These are phyloP conservation scores for Acanthochlamys bracteata DNA, from an alignment of 106 monocot species.

Conservation along the genomic window DNA sequence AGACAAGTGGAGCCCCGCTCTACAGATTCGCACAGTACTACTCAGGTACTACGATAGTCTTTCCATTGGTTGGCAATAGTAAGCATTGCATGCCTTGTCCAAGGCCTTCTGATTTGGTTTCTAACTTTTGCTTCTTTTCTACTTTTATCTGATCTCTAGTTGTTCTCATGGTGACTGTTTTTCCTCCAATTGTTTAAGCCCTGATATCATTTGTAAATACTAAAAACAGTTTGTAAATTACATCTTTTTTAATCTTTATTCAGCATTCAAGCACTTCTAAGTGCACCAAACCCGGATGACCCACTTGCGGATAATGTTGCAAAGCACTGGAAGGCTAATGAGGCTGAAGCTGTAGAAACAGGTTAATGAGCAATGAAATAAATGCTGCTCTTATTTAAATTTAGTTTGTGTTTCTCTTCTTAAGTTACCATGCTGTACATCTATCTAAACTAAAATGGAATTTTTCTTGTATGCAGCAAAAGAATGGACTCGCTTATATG, in stretches of 20 bases:
- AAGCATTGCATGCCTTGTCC: too few species aligned
- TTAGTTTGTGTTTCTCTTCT: too few species aligned
- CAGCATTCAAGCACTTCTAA: slow-evolving; percentile 88
- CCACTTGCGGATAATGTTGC: slow-evolving; percentile 42
- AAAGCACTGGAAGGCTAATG: slow-evolving; percentile 47
- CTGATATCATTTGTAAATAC: too few species aligned
- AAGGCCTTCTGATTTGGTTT: too few species aligned
- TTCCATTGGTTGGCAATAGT: background rate
- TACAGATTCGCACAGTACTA: slow-evolving; percentile 41
- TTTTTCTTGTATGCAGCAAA: slow-evolving; percentile 48
- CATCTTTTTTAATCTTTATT: too few species aligned
- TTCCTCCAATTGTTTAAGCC: too few species aligned
- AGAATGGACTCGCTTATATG: slow-evolving; percentile 91
- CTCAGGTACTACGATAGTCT: slow-evolving; percentile 20
- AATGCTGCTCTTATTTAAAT: background rate
- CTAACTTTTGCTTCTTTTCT: background rate
- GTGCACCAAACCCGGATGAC: slow-evolving; percentile 47
- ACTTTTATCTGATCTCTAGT: background rate
- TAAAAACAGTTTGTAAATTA: too few species aligned
- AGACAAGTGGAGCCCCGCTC: slow-evolving; percentile 51
- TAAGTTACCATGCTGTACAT: background rate
- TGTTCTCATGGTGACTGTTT: too few species aligned
- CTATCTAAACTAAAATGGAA: background rate
- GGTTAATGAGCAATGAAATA: slow-evolving; percentile 6
- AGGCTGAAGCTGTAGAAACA: slow-evolving; percentile 45